Conservation (phyloP, 345 rosid species). For the Brassica rapa region DNA sequence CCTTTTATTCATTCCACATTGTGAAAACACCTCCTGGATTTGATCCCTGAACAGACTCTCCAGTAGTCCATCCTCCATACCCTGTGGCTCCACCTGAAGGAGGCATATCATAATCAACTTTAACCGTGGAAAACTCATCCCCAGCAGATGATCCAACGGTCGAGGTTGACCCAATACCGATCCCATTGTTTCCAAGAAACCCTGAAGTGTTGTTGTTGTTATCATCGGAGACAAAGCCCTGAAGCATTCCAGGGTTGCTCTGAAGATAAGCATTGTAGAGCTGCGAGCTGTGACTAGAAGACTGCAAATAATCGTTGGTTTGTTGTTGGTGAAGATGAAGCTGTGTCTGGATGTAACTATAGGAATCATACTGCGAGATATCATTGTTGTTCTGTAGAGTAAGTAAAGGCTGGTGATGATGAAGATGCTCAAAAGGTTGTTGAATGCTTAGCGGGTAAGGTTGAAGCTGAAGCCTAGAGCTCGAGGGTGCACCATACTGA, state of each 20-base stretch:
- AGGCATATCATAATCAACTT: conserved; percentile 91
- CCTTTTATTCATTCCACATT: conserved; percentile 80
- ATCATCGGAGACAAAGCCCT: conserved; percentile 59
- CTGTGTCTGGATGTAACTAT: conserved; percentile 74
- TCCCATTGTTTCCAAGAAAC: conserved; percentile 56
- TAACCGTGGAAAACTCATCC: conserved; percentile 63
- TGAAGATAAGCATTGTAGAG: conserved; percentile 73
- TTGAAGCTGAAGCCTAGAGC: conserved; percentile 57
- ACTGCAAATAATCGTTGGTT: conserved; percentile 48
- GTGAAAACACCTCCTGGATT: conserved; percentile 74
- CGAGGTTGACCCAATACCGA: conserved; percentile 56
- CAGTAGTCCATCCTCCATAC: conserved; percentile 72
- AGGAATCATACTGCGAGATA: conserved; percentile 66
- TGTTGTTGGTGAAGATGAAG: conserved; percentile 66
- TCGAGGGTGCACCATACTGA: conserved; percentile 56
- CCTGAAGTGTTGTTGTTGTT: conserved; percentile 52
- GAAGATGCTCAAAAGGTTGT: conserved; percentile 54
- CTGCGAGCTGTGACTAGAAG: conserved; percentile 51
- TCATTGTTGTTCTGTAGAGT: conserved; percentile 73
- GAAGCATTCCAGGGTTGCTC: conserved; percentile 65
- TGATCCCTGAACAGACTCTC: conserved; percentile 71
- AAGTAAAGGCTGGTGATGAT: conserved; percentile 59
- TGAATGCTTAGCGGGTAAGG: conserved; percentile 68
- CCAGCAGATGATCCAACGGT: conserved; percentile 51
- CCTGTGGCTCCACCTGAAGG: conserved; percentile 42